phyloP scores from a whole-genome alignment of 2,329 filamentous ascomycete species.

The Rhynchosporium secalis region DNA sequence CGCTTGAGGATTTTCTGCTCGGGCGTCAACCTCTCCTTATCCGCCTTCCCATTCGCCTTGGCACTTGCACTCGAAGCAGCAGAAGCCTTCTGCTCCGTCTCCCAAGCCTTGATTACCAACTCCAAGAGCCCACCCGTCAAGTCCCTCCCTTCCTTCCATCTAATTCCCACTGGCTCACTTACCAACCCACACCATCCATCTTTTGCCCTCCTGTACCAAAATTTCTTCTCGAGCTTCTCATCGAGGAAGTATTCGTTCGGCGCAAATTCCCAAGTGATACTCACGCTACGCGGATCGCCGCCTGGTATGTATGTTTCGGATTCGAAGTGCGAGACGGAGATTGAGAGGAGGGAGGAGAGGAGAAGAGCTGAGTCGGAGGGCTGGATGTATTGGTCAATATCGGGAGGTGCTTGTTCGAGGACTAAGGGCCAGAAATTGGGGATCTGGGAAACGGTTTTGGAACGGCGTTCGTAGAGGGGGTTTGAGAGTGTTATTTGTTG shows the following conservation, averaged over 20 bases:
- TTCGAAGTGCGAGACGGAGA: constrained; percentile 81
- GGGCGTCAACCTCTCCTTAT: constrained; percentile 44
- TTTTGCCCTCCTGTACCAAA: constrained; percentile 74
- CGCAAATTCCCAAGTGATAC: constrained; percentile 74
- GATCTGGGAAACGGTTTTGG: constrained; percentile 68
- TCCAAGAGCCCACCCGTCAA: constrained; percentile 77
- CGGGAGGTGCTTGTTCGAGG: constrained; percentile 79
- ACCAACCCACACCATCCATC: constrained; percentile 76
- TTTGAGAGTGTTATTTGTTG: constrained; percentile 67
- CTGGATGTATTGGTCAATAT: constrained; percentile 86
- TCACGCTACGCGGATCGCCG: constrained; percentile 79
- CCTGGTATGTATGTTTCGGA: constrained; percentile 50
- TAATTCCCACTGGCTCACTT: constrained; percentile 83
- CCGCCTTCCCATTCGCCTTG: constrained; percentile 29
- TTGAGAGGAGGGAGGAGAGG: constrained; percentile 61
- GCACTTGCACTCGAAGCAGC: not conserved
- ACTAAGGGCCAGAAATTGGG: constrained; percentile 94
- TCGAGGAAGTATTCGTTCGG: constrained; percentile 83
- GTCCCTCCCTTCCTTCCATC: constrained; percentile 86
- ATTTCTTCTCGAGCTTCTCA: constrained; percentile 81
- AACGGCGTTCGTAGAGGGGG: constrained; percentile 75
- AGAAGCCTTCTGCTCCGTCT: constrained; percentile 50
- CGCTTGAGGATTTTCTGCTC: constrained; percentile 53
- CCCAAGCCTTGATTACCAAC: constrained; percentile 68
- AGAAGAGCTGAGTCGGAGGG: constrained; percentile 76